A percentile compares a stretch with the other conserved stretches of the same genome.
These are phyloP conservation scores for Trichophaea hybrida DNA, from an alignment of 2,329 filamentous ascomycete genomes.

Conservation along the genomic window DNA sequence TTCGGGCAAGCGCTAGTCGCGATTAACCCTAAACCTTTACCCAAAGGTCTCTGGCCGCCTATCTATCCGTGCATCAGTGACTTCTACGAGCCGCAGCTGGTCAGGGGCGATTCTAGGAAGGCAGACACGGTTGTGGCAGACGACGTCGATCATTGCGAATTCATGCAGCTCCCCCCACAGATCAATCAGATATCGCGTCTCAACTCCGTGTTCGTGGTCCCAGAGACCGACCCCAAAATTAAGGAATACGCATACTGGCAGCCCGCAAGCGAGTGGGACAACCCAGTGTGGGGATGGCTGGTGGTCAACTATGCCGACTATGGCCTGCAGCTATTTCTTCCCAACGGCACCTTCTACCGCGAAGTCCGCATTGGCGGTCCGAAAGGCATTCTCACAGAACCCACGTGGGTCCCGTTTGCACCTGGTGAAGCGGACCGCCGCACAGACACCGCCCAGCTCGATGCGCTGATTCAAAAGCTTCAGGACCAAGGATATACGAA, in stretches of 20 bases:
- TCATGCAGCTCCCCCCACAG: slow-evolving; percentile 32
- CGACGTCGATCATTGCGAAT: slow-evolving; percentile 28
- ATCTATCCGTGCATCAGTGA: slow-evolving; percentile 32
- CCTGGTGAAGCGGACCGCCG: slow-evolving; percentile 5
- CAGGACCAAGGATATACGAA: slow-evolving; percentile 26
- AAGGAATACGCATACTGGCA: no score
- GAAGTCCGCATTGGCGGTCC: slow-evolving; percentile 32
- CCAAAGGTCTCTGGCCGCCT: slow-evolving; percentile 12
- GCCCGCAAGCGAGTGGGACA: slow-evolving; percentile 31
- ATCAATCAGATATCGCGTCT: slow-evolving; percentile 34
- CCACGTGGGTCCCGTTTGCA: slow-evolving; percentile 32
- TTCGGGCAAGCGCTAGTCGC: slow-evolving; percentile 35
- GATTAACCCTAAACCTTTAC: slow-evolving; percentile 28
- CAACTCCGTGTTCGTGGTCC: slow-evolving; percentile 31
- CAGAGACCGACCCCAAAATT: not conserved
- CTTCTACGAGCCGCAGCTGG: slow-evolving; percentile 28
- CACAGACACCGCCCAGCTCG: slow-evolving; percentile 28
- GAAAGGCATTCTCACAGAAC: slow-evolving; percentile 13
- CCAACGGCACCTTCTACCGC: slow-evolving; percentile 34
- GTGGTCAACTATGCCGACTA: slow-evolving; percentile 34
- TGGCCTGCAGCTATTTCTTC: slow-evolving; percentile 34
- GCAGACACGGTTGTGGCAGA: slow-evolving; percentile 27
- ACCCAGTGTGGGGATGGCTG: slow-evolving; percentile 35
- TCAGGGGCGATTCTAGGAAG: not conserved
- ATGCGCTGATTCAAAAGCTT: slow-evolving; percentile 27